Evolutionary conservation across 768 basidiomycete genomes (phyloP), one percentile per base, ranked within the genome.

Genomic region (Mycena vulgaris): DNA sequence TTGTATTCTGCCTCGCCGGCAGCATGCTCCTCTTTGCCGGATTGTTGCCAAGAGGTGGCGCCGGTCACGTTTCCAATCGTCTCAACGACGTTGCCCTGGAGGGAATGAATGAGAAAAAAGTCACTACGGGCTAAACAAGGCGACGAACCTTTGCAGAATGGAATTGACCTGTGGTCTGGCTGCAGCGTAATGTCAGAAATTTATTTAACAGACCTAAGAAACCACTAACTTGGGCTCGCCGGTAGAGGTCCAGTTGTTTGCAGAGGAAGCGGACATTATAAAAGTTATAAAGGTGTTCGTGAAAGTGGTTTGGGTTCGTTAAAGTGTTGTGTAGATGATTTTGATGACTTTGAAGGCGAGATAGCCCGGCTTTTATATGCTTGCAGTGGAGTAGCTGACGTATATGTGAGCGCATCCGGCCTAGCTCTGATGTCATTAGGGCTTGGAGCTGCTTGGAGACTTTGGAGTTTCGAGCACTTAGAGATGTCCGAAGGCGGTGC

Each of bases 11-110:
- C 77, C 75, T 87, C 85, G 39, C 87, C 87, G 13, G 72, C 64
- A 9, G 80, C 81, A 71, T 86, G 87, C 77, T 87, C 86, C 65
- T 86, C 68, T 69, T 81, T 78, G 49, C 87, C 87, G 25, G 82
- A 80, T 9, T 80, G 57, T 39, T 79, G 71, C 85, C 84, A 87
- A 1, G 79, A 69, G 13, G 73, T 70, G 10, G 82, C 73, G 30
- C 86, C 86, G 42, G 84, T 85, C 27, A 81, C 7, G 61, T 86
- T 84, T 52, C 86, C 86, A 62, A 86, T 75, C n/a, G 77, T 56
- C 70, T 82, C 81, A 35, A 83, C 82, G 25, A 78, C 68, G 37
- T 71, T 81, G 25, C 86, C 87, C 25, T 48, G 42, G 42, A 45
- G 17, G 19, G n/a, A n/a, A 45, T n/a, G 33, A 45, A 45, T 45